Conservation (phyloP, 2,329 filamentous ascomycete genomes). For the Alternaria viburni region DNA sequence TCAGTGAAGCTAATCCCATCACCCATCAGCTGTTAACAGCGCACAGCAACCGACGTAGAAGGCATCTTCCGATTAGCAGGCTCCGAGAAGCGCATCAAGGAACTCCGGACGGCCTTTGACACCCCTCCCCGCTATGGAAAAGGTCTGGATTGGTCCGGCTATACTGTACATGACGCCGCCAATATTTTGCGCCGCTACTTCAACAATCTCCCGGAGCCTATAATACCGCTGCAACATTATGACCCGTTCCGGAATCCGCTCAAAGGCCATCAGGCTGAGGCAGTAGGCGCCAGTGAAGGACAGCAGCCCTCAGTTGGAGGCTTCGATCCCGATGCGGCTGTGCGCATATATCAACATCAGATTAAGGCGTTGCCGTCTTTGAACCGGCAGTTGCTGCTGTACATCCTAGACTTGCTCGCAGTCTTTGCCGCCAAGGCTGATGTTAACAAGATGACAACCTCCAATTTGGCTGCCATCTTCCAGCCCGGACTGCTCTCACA, state of each 20-base stretch:
- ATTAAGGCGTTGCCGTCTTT: conserved; percentile 93
- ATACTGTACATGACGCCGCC: conserved; percentile 97
- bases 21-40: conserved; percentile 27
- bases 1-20: conserved; percentile 49
- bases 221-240: conserved; percentile 93
- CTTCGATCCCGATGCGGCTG: conserved; percentile 77
- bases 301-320: conserved; percentile 73
- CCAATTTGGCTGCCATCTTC: conserved; percentile 95
- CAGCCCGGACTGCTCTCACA: conserved; percentile 96
- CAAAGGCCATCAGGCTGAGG: conserved; percentile 70
- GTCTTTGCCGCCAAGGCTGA: conserved; percentile 98
- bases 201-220: conserved; percentile 94
- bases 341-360: conserved; percentile 81
- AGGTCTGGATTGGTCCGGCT: conserved; percentile 94
- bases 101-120: conserved; percentile 89
- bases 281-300: conserved; percentile 69
- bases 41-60: conserved; percentile 85
- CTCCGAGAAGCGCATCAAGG: conserved; percentile 97
- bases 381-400: conserved; percentile 91
- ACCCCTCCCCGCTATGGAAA: conserved; percentile 90
- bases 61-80: conserved; percentile 96
- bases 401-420: conserved; percentile 92
- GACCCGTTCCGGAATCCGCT: conserved; percentile 88
- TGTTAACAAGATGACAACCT: conserved; percentile 94
- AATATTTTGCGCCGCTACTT: conserved; percentile 95